Conservation (phyloP, 495 filamentous ascomycete species). For the Corynascus novoguineensis region DNA sequence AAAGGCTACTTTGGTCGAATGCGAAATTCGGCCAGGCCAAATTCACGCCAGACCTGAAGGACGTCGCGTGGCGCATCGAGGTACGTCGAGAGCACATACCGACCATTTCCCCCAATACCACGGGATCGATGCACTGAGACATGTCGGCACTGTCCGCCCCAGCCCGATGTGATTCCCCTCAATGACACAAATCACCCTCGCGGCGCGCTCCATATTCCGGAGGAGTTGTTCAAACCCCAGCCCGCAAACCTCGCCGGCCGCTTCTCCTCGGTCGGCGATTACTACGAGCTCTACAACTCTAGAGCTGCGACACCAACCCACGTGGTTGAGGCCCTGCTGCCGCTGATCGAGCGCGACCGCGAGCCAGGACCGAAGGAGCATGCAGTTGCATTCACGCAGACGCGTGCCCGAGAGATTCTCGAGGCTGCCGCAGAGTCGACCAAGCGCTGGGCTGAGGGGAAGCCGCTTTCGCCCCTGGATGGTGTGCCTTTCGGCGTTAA, state of each 20-base stretch:
- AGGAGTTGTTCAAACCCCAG: constrained; percentile 30
- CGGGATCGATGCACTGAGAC: too few species aligned
- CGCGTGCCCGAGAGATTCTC: constrained; percentile 55
- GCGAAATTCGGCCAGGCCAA: constrained; percentile 64
- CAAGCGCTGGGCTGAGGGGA: constrained; percentile 59
- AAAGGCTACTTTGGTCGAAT: constrained; percentile 56
- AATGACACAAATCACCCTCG: constrained; percentile 20
- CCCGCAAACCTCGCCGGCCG: constrained; percentile 37
- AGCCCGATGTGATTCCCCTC: constrained; percentile 76
- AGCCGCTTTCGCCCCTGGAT: constrained; percentile 62
- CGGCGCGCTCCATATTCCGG: constrained; percentile 32
- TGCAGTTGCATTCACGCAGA: constrained; percentile 58
- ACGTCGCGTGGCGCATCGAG: constrained; percentile 58
- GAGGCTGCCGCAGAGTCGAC: constrained; percentile 67
- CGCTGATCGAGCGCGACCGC: constrained; percentile 53
- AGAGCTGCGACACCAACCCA: constrained; percentile 63
- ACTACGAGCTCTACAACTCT: constrained; percentile 63
- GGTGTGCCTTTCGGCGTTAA: constrained; percentile 85
- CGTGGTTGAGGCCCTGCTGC: constrained; percentile 65
- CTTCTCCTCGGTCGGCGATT: constrained; percentile 71
- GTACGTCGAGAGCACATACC: constrained; percentile 14
- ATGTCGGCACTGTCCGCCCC: too few species aligned
- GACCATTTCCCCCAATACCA: background rate
- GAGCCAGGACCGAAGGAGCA: constrained; percentile 43
- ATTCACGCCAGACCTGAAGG: constrained; percentile 51